Evolutionary conservation across 2,329 filamentous ascomycete genomes (phyloP), one percentile per base, ranked within the genome.

Genomic region (Xylaria multiplex): DNA sequence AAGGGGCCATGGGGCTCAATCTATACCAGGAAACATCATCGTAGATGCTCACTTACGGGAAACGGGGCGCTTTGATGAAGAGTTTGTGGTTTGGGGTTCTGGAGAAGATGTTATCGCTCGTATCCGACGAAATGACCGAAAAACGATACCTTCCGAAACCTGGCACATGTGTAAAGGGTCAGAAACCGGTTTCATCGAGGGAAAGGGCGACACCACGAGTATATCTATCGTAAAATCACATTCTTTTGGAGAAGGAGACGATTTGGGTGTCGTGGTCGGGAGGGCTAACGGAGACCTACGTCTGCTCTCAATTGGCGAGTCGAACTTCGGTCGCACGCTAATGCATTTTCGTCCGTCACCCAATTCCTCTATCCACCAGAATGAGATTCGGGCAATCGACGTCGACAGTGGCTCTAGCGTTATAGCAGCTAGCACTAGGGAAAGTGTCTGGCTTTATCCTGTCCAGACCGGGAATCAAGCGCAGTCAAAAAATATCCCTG

Each of bases 41-140:
- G 75, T 87, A 7, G 84, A 85, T 61, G 84, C 83, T 6, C 72
- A 78, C 30, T 72, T 80, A 6, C 73, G 79, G 32, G 72, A 76
- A 4, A 73, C 73, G 13, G 74, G 75, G n/a, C 74, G 75, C 13
- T 52, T 59, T 9, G 67, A 69, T 5, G 74, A 81, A 30, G 85
- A 88, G 72, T 67, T 85, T 13, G 76, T 86, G 0, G 80, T 82
- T 1, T 85, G 81, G 76, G 85, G 85, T 0, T 82, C 81, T 0
- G 85, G 85, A 0, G 84, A 87, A 73, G 80, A 86, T 30, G 72
- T 87, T 32, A 75, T 85, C 5, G 79, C 81, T 2, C 77, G 83
- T 24, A 75, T 78, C 30, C 80, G 80, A 22, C 72, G 77, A 14
- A 75, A 71, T 11, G 69, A 70, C 6, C 74, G 66, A 3, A 68